Base-by-base conservation (phyloP, 2,329 filamentous ascomycete genomes). In the Aspergillus texensis region DNA sequence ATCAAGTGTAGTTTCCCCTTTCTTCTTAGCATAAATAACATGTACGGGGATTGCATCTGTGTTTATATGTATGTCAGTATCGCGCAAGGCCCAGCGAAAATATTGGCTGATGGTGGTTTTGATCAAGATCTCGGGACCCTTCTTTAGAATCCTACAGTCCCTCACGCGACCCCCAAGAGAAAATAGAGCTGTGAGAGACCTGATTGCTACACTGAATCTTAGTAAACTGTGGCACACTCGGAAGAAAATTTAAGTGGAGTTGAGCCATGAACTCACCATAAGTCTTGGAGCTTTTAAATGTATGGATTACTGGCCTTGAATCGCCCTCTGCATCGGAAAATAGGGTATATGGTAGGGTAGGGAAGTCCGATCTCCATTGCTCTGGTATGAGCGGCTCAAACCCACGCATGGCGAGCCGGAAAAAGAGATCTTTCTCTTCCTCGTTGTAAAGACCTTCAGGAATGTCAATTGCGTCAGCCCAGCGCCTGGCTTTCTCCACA, bases 311-410 rank as follows among this genome's bases (percentile, higher is more conserved):
- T 0, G 83, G 79, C 24, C 77, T 74, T 48, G 78, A 74, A 21
- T 77, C 67, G 12, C 77, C 73, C 2, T 73, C 67, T 1, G 55
- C 59, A 11, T 66, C 39, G 10, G 81, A 80, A 73, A 88, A 88
- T 1, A 88, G 72, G 10, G 79, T 77, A 10, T 81, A 77, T 2
- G 86, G 86, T 16, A 88, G 71, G 19, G 82, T 85, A 10, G 76
- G 74, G 65, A 87, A 87, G 66, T 88, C 85, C 57, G 80, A 72
- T 52, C 78, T 76, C 85, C 85, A 88, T 64, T 77, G 76, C 14
- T 74, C 71, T 1, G 85, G 84, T 14, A 88, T 71, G 1, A 88
- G 72, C 11, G 86, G 83, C 73, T 88, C 85, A 58, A 82, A 83
- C 19, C 86, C 86, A 48, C 86, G 84, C 75, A 83, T 81, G 6